These are phyloP conservation scores for Dendrobium catenatum DNA, from an alignment of 106 monocot species.

Conservation along the genomic window DNA sequence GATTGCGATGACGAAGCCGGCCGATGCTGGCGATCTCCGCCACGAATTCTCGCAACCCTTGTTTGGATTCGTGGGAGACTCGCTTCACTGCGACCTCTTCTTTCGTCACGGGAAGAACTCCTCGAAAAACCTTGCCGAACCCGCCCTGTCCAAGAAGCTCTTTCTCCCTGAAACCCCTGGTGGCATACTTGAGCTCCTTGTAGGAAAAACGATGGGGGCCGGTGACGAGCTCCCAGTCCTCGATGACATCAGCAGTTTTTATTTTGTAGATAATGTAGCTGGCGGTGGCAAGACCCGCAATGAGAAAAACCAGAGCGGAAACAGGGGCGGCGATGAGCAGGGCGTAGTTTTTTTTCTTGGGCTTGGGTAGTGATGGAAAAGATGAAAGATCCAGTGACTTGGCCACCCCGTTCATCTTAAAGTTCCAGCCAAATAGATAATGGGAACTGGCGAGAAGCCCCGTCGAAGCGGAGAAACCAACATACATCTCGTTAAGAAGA, in stretches of 20 bases:
- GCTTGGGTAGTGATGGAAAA: constrained; percentile 15
- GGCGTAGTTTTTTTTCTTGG: constrained; percentile 19
- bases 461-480: too few relatives aligned
- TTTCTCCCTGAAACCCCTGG: constrained; percentile 33
- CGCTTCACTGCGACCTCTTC: constrained; percentile 36
- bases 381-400: constrained; percentile 16
- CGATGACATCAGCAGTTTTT: constrained; percentile 13
- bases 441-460: too few relatives aligned
- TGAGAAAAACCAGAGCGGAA: constrained; percentile 3
- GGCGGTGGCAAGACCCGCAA: background rate
- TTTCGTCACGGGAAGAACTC: constrained; percentile 26
- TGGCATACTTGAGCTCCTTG: constrained; percentile 36
- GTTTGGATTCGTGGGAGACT: constrained; percentile 31
- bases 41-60: constrained; percentile 41
- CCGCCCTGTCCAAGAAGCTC: constrained; percentile 38
- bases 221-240: too few relatives aligned
- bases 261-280: constrained; percentile 24
- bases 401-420: background rate
- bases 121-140: constrained; percentile 45
- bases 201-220: constrained; percentile 3
- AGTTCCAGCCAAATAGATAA: too few relatives aligned
- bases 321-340: constrained; percentile 13
- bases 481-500: too few relatives aligned
- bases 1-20: constrained; percentile 22
- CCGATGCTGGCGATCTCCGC: constrained; percentile 33